A percentile compares a stretch with the other conserved stretches of the same genome.
These are phyloP conservation scores for Citrus cavaleriei DNA, from an alignment of 345 rosid genomes.

Conservation along the genomic window DNA sequence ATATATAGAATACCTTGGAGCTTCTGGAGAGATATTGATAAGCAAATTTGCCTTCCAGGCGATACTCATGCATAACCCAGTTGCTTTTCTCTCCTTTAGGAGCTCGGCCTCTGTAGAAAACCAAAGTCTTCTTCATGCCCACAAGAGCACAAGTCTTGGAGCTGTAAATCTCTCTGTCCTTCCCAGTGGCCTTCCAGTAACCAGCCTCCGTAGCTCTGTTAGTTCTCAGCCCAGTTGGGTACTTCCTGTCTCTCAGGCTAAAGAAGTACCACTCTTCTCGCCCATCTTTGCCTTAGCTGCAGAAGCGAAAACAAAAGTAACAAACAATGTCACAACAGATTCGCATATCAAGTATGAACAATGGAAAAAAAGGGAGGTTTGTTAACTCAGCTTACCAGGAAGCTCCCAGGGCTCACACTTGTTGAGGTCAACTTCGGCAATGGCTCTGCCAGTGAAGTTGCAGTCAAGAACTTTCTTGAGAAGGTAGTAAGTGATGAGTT, in stretches of 20 bases:
- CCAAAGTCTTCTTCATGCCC: constrained; percentile 95
- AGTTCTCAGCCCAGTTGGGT: constrained; percentile 93
- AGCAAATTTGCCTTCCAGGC: constrained; percentile 90
- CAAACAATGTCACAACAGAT: background rate
- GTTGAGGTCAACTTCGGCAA: constrained; percentile 90
- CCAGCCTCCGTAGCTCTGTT: constrained; percentile 97
- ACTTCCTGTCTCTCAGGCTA: constrained; percentile 75
- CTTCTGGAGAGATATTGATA: constrained; percentile 71
- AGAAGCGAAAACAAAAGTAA: background rate
- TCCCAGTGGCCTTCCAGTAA: constrained; percentile 97
- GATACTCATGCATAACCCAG: constrained; percentile 99
- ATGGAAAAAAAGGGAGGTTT: too few relatives aligned
- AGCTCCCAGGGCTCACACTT: constrained; percentile 99
- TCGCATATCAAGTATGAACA: background rate
- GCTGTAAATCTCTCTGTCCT: constrained; percentile 85
- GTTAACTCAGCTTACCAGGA: constrained; percentile 47
- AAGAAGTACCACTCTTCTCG: constrained; percentile 96
- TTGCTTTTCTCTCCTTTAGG: constrained; percentile 89
- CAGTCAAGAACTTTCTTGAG: constrained; percentile 78
- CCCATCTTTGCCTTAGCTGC: constrained; percentile 92
- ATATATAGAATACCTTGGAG: constrained; percentile 52
- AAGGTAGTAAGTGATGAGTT: constrained; percentile 84
- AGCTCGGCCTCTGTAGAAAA: constrained; percentile 87
- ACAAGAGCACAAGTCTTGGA: constrained; percentile 77
- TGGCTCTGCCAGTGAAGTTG: constrained; percentile 66